Base-by-base conservation (phyloP, 2,329 filamentous ascomycete genomes). In the Rhexocercosporidium sp. region DNA sequence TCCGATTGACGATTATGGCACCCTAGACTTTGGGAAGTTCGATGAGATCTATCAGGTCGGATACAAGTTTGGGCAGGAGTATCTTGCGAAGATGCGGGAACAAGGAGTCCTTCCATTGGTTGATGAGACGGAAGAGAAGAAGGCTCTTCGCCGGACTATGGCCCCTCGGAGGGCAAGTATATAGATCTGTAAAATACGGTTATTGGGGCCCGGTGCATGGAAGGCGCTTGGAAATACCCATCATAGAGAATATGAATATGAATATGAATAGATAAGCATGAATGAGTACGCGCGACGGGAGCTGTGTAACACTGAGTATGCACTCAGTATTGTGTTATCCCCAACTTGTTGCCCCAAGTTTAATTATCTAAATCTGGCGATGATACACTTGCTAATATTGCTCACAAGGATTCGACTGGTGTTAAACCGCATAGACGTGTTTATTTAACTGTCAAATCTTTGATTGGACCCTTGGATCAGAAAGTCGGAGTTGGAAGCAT, bases 11-110 rank as follows among this genome's bases (percentile, higher is more conserved):
- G 86, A 88, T 1, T 99, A 97, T 74, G 96, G 94, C 4, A 99
- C 96, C 1, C 82, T 99, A 34, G 96, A 99, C 66, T 99, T 99
- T 82, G 92, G 90, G 69, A 97, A 97, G 79, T 99, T 99, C 79
- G 95, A 98, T 75, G 96, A 99, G 83, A 95, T 99, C 63, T 97
- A 96, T 76, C 85, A 91, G 72, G 86, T 97, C 12, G 96, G 96
- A 1, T 97, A 97, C 79, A 85, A 87, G 64, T 99, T 90, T 76
- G 96, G 94, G 4, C 90, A 91, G 78, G 88, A 93, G 63, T 97
- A 91, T 77, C 79, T 99, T 71, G 88, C 88, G 62, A 86, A 89
- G 73, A 82, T 98, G 77, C 90, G 89, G 76, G 92, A 92, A 46
- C 86, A 96, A 74, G 95, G 95, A 0, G 85, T 91, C 46, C 80